Percentiles rank a stretch among this genome's conserved stretches.
These are phyloP conservation scores for Penicillium concentricum DNA, from an alignment of 2,329 filamentous ascomycete genomes.

Conservation along the genomic window DNA sequence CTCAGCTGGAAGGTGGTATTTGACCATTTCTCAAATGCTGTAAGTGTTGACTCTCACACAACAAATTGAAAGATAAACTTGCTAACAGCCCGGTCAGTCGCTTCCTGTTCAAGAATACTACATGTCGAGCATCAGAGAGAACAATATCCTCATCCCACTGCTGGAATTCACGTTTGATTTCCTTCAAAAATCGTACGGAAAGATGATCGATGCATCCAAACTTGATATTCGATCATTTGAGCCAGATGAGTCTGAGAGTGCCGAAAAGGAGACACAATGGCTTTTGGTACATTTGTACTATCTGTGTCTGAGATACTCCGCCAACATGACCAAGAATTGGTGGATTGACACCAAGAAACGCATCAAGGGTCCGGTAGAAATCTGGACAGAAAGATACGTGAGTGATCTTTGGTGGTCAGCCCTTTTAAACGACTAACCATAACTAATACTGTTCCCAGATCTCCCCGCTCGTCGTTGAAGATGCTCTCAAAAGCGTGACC, in stretches of 20 bases:
- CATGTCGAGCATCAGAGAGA: constrained; percentile 72
- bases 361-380: constrained; percentile 76
- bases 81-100: constrained; percentile 50
- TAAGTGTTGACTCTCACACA: constrained; percentile 28
- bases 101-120: constrained; percentile 83
- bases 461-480: constrained; percentile 42
- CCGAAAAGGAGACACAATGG: constrained; percentile 76
- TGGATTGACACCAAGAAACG: constrained; percentile 75
- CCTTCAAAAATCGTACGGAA: constrained; percentile 73
- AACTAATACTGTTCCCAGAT: constrained; percentile 32
- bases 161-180: constrained; percentile 81
- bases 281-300: constrained; percentile 85
- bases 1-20: constrained; percentile 89
- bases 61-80: background rate
- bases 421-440: background rate
- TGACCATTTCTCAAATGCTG: constrained; percentile 73
- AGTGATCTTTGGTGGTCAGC: constrained; percentile 54
- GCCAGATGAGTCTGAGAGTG: constrained; percentile 59
- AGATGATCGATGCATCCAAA: constrained; percentile 67
- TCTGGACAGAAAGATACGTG: constrained; percentile 83
- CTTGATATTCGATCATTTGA: constrained; percentile 67
- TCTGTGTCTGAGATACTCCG: constrained; percentile 71
- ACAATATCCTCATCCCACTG: constrained; percentile 65
- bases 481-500: constrained; percentile 40
- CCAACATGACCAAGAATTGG: constrained; percentile 78